A percentile compares a stretch with the other conserved stretches of the same genome.
Evolutionary conservation across 495 filamentous ascomycete species (phyloP).

Genomic region (Peziza echinospora): DNA sequence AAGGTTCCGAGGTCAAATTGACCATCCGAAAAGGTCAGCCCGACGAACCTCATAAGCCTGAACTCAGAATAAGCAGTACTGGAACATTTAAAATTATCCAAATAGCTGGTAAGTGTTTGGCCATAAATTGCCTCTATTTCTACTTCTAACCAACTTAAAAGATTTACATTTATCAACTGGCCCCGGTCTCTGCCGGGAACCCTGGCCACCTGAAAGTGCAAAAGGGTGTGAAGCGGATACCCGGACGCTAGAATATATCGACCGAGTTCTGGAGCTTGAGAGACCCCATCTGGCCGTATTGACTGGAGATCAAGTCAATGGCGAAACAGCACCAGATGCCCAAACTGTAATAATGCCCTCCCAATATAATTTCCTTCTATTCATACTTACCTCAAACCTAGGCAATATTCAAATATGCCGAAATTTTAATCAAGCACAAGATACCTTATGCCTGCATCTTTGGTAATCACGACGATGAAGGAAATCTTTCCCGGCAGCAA

Average conservation of each 20-base stretch:
- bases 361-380: conserved; percentile 2
- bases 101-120: conserved; percentile 31
- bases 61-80: conserved; percentile 58
- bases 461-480: conserved; percentile 94
- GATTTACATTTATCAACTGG: conserved; percentile 87
- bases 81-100: conserved; percentile 98
- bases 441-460: conserved; percentile 90
- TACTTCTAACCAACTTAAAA: neutral
- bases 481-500: conserved; percentile 46
- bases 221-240: conserved; percentile 80
- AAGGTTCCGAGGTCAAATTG: conserved; percentile 34
- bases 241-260: conserved; percentile 75
- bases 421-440: conserved; percentile 61
- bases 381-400: conserved; percentile 12
- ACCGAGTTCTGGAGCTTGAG: conserved; percentile 63
- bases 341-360: conserved; percentile 34
- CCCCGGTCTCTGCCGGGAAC: conserved; percentile 61
- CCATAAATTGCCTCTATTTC: neutral
- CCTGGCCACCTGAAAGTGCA: conserved; percentile 45
- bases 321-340: conserved; percentile 76
- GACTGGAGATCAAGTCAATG: conserved; percentile 86
- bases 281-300: conserved; percentile 79
- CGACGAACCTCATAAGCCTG: conserved; percentile 35
- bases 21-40: conserved; percentile 52
- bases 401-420: conserved; percentile 84